Evolutionary conservation across 2,329 filamentous ascomycete species (phyloP), one percentile per base, ranked within the genome.

Genomic region (Ophiostoma sp.): DNA sequence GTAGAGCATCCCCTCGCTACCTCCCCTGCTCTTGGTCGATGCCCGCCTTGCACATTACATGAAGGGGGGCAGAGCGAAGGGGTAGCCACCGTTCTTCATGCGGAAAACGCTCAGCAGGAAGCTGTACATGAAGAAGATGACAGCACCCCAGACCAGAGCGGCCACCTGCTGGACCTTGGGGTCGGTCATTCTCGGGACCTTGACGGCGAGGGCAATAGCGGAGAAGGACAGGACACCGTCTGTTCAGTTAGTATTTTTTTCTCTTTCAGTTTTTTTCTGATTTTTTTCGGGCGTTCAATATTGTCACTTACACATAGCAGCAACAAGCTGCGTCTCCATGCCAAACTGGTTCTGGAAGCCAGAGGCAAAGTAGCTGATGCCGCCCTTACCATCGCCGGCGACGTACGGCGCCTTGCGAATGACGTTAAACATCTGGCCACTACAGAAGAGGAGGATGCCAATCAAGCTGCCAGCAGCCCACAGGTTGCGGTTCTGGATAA

Each of bases 401-500:
- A 98, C 93, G 76, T 99, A 99, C 2, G 95, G 95, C 2, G 96
- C 92, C 79, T 95, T 94, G 75, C 96, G 88, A 77, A 99, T 99
- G 78, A 97, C 94, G 80, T 98, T 99, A 86, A 96, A 99, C 96
- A 99, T 99, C 81, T 98, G 94, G 54, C 95, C 96, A 76, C 91
- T 95, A 66, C 91, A 97, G 81, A 98, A 99, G 71, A 97, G 84
- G 60, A 99, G 86, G 73, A 99, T 94, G 17, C 89, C 85, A 76
- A 98, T 93, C 75, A 99, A 83, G 79, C 91, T 96, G 76, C 96
- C 80, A 31, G 91, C 92, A 33, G 94, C 94, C 95, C 95, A 99
- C 23, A 98, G 81, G 76, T 96, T 98, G 75, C 94, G 90, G 83
- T 90, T 97, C 79, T 93, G 92, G 48, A 97, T 79, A 72, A 97